These are phyloP conservation scores for Kwoniella pini DNA, from an alignment of 768 basidiomycete genomes.

Conservation along the genomic window DNA sequence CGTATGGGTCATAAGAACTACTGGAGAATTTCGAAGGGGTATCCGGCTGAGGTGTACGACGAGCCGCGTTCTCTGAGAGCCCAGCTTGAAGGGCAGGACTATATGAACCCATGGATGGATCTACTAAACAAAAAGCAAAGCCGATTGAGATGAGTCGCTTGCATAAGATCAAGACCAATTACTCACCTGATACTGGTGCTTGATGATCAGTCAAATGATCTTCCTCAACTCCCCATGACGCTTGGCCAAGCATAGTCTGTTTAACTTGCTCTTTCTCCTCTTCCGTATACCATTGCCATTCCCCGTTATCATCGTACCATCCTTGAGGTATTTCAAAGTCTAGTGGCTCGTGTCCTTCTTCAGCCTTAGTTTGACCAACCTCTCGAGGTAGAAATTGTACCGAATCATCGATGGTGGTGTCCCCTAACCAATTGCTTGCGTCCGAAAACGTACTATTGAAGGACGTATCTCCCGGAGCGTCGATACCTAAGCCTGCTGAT, in stretches of 20 bases:
- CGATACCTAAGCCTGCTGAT: slow-evolving; percentile 19
- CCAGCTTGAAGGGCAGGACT: slow-evolving; percentile 12
- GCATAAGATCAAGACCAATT: not conserved
- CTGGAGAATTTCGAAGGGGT: slow-evolving; percentile 13
- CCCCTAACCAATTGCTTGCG: slow-evolving; percentile 39
- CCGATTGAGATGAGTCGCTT: not conserved
- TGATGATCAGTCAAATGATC: not conserved
- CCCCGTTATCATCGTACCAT: slow-evolving; percentile 51
- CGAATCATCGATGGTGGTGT: slow-evolving; percentile 38
- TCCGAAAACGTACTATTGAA: slow-evolving; percentile 32
- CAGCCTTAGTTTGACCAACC: not conserved
- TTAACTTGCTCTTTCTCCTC: slow-evolving; percentile 48
- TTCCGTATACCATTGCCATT: slow-evolving; percentile 51
- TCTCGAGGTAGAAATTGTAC: not conserved
- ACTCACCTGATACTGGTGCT: slow-evolving; percentile 9
- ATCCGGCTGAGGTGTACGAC: slow-evolving; percentile 43
- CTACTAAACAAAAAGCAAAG: not conserved
- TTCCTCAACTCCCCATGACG: not conserved
- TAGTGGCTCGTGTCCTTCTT: slow-evolving; percentile 34
- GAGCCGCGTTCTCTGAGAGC: slow-evolving; percentile 41
- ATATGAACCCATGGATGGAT: not conserved
- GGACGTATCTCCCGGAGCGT: slow-evolving; percentile 20
- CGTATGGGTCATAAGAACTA: slow-evolving; percentile 26
- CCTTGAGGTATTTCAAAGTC: slow-evolving; percentile 49
- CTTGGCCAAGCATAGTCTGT: slow-evolving; percentile 25